Base-by-base conservation (phyloP, 106 monocot species). In the Dioscorea alata region DNA sequence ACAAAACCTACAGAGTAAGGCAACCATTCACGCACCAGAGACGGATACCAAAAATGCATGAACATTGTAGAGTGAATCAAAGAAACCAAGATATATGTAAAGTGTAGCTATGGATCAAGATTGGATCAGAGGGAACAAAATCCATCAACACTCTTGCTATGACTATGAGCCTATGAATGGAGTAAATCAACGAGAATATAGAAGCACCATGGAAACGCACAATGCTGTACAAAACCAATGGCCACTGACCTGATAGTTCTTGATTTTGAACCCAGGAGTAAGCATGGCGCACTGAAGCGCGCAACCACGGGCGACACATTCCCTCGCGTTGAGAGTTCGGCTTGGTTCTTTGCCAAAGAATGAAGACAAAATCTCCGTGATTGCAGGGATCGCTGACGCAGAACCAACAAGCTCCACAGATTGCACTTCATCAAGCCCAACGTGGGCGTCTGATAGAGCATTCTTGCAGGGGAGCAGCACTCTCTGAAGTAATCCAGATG, bases 341-440 rank as follows among this genome's bases (percentile, higher is more conserved):
- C 88, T 35, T 0, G 84, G 77, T 33, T 92, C 88, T 52, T 66
- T 74, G 67, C 73, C 61, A 60, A 92, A 85, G 28, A 88, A 83
- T 48, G 67, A 79, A 8, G 80, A 24, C 73, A 96, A 71, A 48
- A 78, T 69, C 68, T 65, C 84, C 23, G 59, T 65, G 14, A 96
- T 75, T 2, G 84, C 85, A 12, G 91, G 96, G 4, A 96, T 83
- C 65, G 92, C 62, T 6, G 96, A 96, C 22, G 86, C 92, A 6
- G 96, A 96, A 18, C 96, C 92, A 28, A 96, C 92, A 66, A 96
- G 75, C 78, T 96, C 96, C 57, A 92, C 86, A 1, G 89, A 79
- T 56, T 83, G 78, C n/a, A 95, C 48, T 53, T 35, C 70, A 25
- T 86, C 80, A 13, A 83, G 18, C 50, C 66, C 63, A 65, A 86